These are phyloP conservation scores for Parasarocladium wereldwijsianum DNA, from an alignment of 2,329 filamentous ascomycete species.

Conservation along the genomic window DNA sequence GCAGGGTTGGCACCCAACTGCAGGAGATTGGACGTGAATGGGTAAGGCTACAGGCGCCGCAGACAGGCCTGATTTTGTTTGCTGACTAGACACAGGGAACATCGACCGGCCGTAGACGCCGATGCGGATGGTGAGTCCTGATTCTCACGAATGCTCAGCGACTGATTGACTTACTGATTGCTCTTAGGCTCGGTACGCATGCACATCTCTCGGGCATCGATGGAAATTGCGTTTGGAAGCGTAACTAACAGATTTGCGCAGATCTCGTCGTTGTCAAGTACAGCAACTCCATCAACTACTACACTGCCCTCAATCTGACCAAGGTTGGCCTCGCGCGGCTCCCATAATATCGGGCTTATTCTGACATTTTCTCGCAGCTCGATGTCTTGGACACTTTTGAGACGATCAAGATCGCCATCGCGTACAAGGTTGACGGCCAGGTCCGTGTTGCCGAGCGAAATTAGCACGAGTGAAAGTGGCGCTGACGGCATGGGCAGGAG, in stretches of 20 bases:
- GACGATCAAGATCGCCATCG: constrained; percentile 59
- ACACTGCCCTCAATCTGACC: constrained; percentile 42
- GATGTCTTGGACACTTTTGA: constrained; percentile 56
- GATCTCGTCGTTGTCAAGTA: constrained; percentile 41
- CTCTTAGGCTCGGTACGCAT: constrained; percentile 13
- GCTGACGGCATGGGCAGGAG: constrained; percentile 10
- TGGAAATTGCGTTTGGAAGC: neutral
- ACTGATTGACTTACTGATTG: constrained; percentile 10
- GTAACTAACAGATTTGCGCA: constrained; percentile 3
- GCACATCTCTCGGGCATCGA: constrained; percentile 4
- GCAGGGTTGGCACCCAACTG: constrained; percentile 25
- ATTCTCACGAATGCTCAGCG: constrained; percentile 6
- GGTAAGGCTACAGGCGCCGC: constrained; percentile 10
- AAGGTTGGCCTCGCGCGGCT: constrained; percentile 18
- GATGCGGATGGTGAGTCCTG: constrained; percentile 33
- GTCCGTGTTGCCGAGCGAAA: constrained; percentile 6
- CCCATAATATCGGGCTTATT: constrained; percentile 5
- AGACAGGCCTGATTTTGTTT: constrained; percentile 9
- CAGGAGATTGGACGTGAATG: constrained; percentile 30
- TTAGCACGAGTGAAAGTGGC: neutral
- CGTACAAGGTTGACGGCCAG: constrained; percentile 38
- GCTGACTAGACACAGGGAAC: constrained; percentile 17
- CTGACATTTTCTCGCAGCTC: constrained; percentile 8
- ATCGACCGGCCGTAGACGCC: constrained; percentile 43
- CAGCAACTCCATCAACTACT: constrained; percentile 43